Conservation (phyloP, 768 basidiomycete genomes). For the Mycena indigotica region DNA sequence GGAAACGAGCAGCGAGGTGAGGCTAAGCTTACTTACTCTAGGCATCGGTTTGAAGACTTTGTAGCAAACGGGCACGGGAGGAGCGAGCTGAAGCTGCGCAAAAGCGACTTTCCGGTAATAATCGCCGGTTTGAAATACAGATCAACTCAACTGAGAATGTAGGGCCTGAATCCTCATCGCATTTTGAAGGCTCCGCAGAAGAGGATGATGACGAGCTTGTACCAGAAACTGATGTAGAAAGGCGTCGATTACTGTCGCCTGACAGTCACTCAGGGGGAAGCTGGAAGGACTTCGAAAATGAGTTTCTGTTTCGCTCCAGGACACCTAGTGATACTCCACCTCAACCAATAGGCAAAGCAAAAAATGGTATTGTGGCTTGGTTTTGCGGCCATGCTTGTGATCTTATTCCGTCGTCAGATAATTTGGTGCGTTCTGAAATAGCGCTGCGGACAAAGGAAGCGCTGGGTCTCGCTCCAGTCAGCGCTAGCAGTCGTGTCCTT, state of each 20-base stretch:
- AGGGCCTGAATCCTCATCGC: background rate
- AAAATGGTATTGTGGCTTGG: too few relatives aligned
- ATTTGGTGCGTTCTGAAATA: conserved; percentile 47
- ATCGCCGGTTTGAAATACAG: too few relatives aligned
- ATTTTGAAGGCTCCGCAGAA: conserved; percentile 16
- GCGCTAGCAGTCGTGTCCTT: conserved; percentile 30
- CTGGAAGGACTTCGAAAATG: conserved; percentile 50
- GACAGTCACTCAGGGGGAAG: conserved; percentile 41
- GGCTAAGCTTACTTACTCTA: conserved; percentile 10
- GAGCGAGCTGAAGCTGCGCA: conserved; percentile 79
- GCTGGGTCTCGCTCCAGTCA: conserved; percentile 42
- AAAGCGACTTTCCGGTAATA: conserved; percentile 53
- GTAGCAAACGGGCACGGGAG: conserved; percentile 77
- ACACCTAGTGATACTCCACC: too few relatives aligned
- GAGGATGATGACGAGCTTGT: conserved; percentile 36
- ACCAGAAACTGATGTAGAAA: conserved; percentile 46
- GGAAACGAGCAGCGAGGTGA: conserved; percentile 72
- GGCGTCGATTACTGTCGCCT: conserved; percentile 56
- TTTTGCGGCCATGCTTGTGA: too few relatives aligned
- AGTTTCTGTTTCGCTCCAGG: conserved; percentile 52
- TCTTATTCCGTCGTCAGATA: too few relatives aligned
- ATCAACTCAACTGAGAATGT: too few relatives aligned
- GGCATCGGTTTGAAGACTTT: background rate
- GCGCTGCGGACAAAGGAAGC: conserved; percentile 46
- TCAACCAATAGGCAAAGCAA: too few relatives aligned